Evolutionary conservation across 495 filamentous ascomycete genomes (phyloP), one percentile per base, ranked within the genome.

Genomic region (Friedmanniomyces simplex): DNA sequence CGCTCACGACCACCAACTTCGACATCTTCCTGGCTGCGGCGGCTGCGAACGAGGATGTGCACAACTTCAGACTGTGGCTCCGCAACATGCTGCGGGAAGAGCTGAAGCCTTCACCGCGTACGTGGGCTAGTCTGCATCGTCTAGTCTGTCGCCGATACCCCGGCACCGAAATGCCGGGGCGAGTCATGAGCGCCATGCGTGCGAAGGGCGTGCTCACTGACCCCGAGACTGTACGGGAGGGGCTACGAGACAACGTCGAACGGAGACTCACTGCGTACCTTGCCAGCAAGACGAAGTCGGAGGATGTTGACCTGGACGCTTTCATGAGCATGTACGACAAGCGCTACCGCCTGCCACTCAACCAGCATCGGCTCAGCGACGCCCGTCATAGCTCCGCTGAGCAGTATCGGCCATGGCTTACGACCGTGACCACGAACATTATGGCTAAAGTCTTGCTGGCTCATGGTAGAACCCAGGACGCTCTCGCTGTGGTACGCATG

Each of bases 321-420:
- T 59, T 58, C 18, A 8, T 59, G 16, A 13, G 34, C 1, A 16
- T 13, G 1, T 58, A 43, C 32, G 60, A 54, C 24, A 20, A 37
- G 28, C 47, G 22, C 1, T 61, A 21, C n/a, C 20, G 52, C 18
- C 52, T 25, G 13, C 12, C 11, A 26, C 10, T 10, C 28, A 4
- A 32, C 28, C 28, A 10, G 28, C 22, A 41, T 18, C 20, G 10
- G 2, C 6, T 14, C 1, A 3, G 14, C 28, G 2, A 11, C 1
- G 2, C 21, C 22, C 24, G 22, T 1, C 37, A 20, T 10, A 25
- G 5, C 7, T 25, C n/a, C 6, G 47, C 56, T 8, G n/a, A 13
- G n/a, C 6, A 45, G 10, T 28, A 1, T 4, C 12, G 51, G 18
- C 22, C 26, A 18, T 63, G 61, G 61, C 53, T 63, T 7, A 55